Conservation (phyloP, 805 yeast genomes). For the Sugiyamaella lignohabitans region DNA sequence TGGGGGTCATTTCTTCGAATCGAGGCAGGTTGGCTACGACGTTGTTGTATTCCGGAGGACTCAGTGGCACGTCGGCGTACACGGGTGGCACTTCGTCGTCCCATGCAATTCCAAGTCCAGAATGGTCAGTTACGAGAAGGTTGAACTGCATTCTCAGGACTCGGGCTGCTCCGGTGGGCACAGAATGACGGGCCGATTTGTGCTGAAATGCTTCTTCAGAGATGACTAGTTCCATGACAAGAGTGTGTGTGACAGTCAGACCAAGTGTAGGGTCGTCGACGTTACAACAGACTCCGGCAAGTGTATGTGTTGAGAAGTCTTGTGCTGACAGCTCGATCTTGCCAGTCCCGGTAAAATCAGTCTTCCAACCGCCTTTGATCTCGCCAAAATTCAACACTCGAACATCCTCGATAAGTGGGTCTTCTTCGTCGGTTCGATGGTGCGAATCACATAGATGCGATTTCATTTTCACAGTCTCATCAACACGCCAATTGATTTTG, state of each 20-base stretch:
- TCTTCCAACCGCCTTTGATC: constrained; percentile 88
- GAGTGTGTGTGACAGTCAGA: constrained; percentile 62
- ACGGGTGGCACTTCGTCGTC: constrained; percentile 99
- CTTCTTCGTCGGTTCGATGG: constrained; percentile 23
- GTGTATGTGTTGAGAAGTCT: constrained; percentile 28
- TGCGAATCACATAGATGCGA: constrained; percentile 55
- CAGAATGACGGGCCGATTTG: constrained; percentile 28
- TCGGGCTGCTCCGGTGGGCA: constrained; percentile 83
- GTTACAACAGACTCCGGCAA: constrained; percentile 62
- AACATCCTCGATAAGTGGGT: constrained; percentile 48
- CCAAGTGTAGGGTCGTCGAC: constrained; percentile 78
- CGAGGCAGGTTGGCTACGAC: constrained; percentile 21
- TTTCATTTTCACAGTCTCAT: constrained; percentile 66
- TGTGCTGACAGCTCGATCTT: constrained; percentile 52
- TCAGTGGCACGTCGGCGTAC: constrained; percentile 76
- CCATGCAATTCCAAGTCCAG: constrained; percentile 97
- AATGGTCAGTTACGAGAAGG: constrained; percentile 73
- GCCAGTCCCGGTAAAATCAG: constrained; percentile 77
- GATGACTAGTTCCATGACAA: constrained; percentile 83
- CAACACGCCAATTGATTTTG: constrained; percentile 80
- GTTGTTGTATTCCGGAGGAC: constrained; percentile 74
- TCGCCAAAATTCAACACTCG: constrained; percentile 74
- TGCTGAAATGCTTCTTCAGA: constrained; percentile 63
- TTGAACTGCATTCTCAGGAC: constrained; percentile 93
- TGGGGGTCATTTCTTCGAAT: constrained; percentile 18